Conservation (phyloP, 2,329 filamentous ascomycete genomes). For the Claviceps quebecensis region DNA sequence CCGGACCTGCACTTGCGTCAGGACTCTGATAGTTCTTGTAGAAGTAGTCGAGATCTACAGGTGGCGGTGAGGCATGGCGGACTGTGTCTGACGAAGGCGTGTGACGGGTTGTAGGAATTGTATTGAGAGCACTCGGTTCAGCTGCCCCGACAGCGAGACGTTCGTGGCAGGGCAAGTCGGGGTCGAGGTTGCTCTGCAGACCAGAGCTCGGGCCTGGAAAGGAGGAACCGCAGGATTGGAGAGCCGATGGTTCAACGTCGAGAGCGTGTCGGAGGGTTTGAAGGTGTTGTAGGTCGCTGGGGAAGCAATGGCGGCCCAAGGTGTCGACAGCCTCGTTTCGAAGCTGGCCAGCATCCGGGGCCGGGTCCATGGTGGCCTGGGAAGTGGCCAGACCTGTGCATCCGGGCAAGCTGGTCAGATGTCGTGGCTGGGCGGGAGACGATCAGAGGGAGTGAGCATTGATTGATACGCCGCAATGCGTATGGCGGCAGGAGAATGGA, state of each 20-base stretch:
- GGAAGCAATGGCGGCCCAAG: conserved; percentile 12
- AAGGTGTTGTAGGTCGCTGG: conserved; percentile 16
- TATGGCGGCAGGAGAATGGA: conserved; percentile 10
- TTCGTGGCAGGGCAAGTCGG: conserved; percentile 7
- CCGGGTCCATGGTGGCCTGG: conserved; percentile 15
- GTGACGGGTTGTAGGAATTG: conserved; percentile 4
- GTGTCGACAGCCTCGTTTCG: conserved; percentile 7
- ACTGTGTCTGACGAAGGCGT: conserved; percentile 11
- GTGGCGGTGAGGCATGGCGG: conserved; percentile 25
- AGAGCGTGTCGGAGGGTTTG: conserved; percentile 11
- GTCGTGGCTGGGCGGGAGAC: conserved; percentile 26
- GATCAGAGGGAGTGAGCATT: conserved; percentile 23
- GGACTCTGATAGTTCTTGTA: conserved; percentile 35
- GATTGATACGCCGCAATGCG: conserved; percentile 28
- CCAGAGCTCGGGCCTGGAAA: neutral
- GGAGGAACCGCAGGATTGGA: neutral
- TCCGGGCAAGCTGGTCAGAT: conserved; percentile 27
- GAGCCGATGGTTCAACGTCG: conserved; percentile 5
- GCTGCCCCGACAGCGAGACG: conserved; percentile 1
- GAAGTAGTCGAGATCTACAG: conserved; percentile 40
- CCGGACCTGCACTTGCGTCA: conserved; percentile 21
- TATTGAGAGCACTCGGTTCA: neutral
- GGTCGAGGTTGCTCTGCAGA: conserved; percentile 4
- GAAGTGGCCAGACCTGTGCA: conserved; percentile 28
- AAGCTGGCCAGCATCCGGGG: conserved; percentile 16